These are phyloP conservation scores for Austroboletus festivus DNA, from an alignment of 768 basidiomycete genomes.

Conservation along the genomic window DNA sequence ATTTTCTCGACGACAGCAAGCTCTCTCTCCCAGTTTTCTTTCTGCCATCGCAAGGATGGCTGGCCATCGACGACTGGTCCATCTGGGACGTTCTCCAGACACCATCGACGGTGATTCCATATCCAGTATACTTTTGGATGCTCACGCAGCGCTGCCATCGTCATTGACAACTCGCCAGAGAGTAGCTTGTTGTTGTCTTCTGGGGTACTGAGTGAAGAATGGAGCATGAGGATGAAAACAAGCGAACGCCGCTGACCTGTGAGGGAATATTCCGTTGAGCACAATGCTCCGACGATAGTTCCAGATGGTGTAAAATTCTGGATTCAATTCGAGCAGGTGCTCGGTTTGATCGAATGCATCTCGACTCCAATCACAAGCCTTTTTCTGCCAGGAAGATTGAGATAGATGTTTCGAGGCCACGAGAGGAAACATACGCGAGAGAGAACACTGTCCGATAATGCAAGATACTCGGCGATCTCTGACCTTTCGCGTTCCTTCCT, in stretches of 20 bases:
- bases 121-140: slow-evolving; percentile 98
- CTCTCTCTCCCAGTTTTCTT: slow-evolving; percentile 80
- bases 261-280: slow-evolving; percentile 63
- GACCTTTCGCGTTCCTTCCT: slow-evolving; percentile 66
- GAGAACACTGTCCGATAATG: slow-evolving; percentile 61
- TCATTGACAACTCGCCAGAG: slow-evolving; percentile 72
- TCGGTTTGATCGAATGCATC: slow-evolving; percentile 81
- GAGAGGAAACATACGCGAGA: slow-evolving; percentile 47
- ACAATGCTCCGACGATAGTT: slow-evolving; percentile 87
- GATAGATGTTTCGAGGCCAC: not conserved
- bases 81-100: slow-evolving; percentile 79
- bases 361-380: slow-evolving; percentile 57
- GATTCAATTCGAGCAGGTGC: slow-evolving; percentile 75
- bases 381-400: slow-evolving; percentile 51
- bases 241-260: slow-evolving; percentile 44
- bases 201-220: slow-evolving; percentile 45
- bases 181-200: slow-evolving; percentile 63
- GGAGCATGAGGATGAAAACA: slow-evolving; percentile 1
- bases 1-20: slow-evolving; percentile 87
- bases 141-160: slow-evolving; percentile 72
- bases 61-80: slow-evolving; percentile 51
- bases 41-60: slow-evolving; percentile 66
- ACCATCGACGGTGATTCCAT: slow-evolving; percentile 98
- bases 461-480: slow-evolving; percentile 74
- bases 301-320: slow-evolving; percentile 97